phyloP scores from a whole-genome alignment of 768 basidiomycete species.

The Serendipita sp. region DNA sequence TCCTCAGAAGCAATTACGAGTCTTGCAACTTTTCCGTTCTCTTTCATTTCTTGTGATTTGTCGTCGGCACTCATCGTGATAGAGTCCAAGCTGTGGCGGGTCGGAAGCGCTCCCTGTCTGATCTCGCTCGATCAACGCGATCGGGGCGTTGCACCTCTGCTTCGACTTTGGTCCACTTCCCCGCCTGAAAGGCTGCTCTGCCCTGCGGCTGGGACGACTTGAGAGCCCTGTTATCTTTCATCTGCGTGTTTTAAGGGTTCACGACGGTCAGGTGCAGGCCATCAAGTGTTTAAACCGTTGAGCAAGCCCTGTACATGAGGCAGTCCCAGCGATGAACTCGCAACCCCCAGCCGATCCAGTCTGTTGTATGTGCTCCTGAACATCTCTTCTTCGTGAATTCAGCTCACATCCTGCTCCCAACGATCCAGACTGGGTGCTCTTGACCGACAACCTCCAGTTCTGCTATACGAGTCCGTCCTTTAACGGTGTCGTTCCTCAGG shows the following conservation, averaged over 20 bases:
- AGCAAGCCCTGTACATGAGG: slow-evolving; percentile 1
- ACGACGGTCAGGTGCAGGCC: too few species aligned
- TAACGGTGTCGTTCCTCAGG: not conserved
- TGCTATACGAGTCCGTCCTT: slow-evolving; percentile 4
- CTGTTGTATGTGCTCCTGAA: not conserved
- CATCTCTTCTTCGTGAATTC: not conserved
- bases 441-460: not conserved
- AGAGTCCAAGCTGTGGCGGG: not conserved
- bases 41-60: not conserved
- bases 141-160: not conserved
- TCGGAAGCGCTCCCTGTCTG: not conserved
- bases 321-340: not conserved
- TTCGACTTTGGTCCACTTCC: not conserved
- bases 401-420: not conserved
- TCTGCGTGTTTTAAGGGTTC: too few species aligned
- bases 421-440: slow-evolving; percentile 1
- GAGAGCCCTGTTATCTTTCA: too few species aligned
- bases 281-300: not conserved
- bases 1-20: slow-evolving; percentile 1
- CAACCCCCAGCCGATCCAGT: not conserved
- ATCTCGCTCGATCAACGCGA: not conserved
- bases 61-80: not conserved
- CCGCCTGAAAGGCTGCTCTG: too few species aligned
- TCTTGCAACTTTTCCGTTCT: not conserved
- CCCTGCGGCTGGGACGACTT: too few species aligned